Conservation (phyloP, 768 basidiomycete genomes). For the Russula sp. region DNA sequence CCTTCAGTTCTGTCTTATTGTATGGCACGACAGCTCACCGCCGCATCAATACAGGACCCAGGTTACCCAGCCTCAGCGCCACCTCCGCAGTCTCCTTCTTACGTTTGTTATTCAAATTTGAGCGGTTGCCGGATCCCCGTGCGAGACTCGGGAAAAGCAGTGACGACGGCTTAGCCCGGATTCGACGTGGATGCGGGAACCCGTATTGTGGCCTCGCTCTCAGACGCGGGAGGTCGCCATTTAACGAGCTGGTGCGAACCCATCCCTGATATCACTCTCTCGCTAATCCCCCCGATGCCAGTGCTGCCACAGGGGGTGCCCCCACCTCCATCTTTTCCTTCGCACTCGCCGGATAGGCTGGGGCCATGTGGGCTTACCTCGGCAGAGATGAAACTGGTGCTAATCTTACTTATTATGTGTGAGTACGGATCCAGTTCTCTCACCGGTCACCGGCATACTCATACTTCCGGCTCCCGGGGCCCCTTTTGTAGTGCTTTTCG, state of each 20-base stretch:
- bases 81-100: background rate
- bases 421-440: background rate
- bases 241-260: background rate
- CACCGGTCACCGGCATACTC: background rate
- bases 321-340: background rate
- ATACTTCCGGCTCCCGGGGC: background rate
- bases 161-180: background rate
- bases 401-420: background rate
- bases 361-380: constrained; percentile 7
- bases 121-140: background rate
- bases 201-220: background rate
- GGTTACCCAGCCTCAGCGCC: background rate
- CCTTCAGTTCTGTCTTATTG: background rate
- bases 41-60: no score
- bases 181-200: background rate
- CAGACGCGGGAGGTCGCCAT: background rate
- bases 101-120: background rate
- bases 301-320: background rate
- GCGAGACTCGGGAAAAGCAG: background rate
- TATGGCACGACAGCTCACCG: background rate
- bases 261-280: background rate
- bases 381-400: background rate
- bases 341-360: background rate
- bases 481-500: background rate
- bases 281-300: background rate